phyloP scores from a whole-genome alignment of 805 yeast species.

The Teunomyces stri region DNA sequence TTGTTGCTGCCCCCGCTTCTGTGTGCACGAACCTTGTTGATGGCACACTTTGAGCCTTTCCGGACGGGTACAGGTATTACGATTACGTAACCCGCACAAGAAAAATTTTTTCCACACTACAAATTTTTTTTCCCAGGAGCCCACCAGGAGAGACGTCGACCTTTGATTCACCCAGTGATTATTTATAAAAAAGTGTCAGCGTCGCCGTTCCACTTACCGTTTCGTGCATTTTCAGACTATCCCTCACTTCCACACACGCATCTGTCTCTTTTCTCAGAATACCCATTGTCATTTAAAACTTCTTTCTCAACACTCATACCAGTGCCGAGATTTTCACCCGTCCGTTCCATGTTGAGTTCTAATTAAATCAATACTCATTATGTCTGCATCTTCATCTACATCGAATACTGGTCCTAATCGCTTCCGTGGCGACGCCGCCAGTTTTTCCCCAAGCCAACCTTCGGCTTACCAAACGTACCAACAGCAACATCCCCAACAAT shows the following conservation, averaged over 20 bases:
- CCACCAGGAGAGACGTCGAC: not conserved
- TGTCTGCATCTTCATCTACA: conserved; percentile 21
- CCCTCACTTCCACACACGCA: not conserved
- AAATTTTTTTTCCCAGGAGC: conserved; percentile 2
- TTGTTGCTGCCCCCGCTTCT: not conserved
- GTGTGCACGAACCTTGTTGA: not conserved
- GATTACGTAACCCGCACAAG: conserved; percentile 1
- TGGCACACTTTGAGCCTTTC: no score
- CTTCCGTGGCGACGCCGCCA: conserved; percentile 40
- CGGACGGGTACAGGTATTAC: no score
- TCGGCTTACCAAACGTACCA: conserved; percentile 8
- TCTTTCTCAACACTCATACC: not conserved
- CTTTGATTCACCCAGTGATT: not conserved
- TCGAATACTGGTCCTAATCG: conserved; percentile 31
- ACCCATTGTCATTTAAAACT: not conserved
- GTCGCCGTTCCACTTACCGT: not conserved
- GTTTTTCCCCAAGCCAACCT: conserved; percentile 29
- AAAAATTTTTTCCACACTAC: conserved; percentile 1
- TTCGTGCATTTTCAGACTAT: not conserved
- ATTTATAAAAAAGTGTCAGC: not conserved
- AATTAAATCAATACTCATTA: not conserved
- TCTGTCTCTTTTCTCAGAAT: not conserved
- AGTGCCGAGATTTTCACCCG: not conserved
- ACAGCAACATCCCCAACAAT: conserved; percentile 11
- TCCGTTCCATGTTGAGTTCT: conserved; percentile 7